Base-by-base conservation (phyloP, 148 eudicot species). In the Silene conica region DNA sequence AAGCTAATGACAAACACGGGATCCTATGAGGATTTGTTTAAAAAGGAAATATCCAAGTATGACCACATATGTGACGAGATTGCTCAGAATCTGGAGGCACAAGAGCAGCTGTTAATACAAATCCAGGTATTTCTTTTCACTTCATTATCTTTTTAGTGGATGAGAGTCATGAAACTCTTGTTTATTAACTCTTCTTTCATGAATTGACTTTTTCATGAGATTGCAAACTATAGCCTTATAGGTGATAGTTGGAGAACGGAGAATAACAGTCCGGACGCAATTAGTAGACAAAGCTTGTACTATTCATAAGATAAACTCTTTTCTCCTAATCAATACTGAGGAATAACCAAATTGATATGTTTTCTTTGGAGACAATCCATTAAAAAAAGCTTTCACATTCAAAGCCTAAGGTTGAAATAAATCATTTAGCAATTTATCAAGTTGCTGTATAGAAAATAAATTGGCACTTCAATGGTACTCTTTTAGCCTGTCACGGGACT, bases 11-110 rank as follows among this genome's bases (percentile, higher is more conserved):
- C 96, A 15, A 85, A 81, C 45, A 87, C 90, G 70, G 99, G 99
- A 65, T 95, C 99, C 14, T 89, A 89, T 76, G 99, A 95, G 76
- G 99, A 95, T 84, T 97, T 95, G 70, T 95, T 92, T 56, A 89
- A 89, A 81, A 92, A 92, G 83, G 99, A 92, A 86, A 87, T 92
- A 69, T 79, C 88, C 26, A 95, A 95, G 74, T 95, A 90, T 80
- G 92, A 90, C 76, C 84, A 77, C 76, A 88, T 95, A 62, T 95
- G 94, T 67, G 81, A 81, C 63, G 99, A 95, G 67, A 92, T 95
- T 79, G 77, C 86, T 43, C 87, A 86, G 71, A 95, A 92, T 81
- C 78, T 95, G 69, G 91, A 86, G 71, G 92, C 96, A 21, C 99
- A 95, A 70, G 96, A 87, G 74, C 90, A 89, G 70, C 75, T 95